A percentile compares a stretch with the other conserved stretches of the same genome.
phyloP scores from a whole-genome alignment of 208 protist species.

The Trypanosoma mega region DNA sequence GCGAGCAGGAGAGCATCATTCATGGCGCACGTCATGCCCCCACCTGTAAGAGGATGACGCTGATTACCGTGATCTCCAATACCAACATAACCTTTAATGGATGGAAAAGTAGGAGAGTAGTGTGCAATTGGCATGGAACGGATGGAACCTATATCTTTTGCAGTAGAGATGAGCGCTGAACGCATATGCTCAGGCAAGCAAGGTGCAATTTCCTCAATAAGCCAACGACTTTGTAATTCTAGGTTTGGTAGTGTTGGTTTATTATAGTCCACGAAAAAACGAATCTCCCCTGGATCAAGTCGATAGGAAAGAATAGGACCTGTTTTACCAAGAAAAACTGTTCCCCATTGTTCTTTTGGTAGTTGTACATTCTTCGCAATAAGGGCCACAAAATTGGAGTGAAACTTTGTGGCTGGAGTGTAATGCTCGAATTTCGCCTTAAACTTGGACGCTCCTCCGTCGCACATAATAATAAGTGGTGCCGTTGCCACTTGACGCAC shows the following conservation, averaged over 20 bases:
- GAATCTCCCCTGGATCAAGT: conserved; percentile 74
- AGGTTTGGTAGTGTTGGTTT: conserved; percentile 63
- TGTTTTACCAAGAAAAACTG: conserved; percentile 90
- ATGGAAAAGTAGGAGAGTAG: conserved; percentile 70
- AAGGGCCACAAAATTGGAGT: conserved; percentile 90
- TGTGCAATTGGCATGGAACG: conserved; percentile 81
- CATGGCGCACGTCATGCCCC: conserved; percentile 91
- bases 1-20: conserved; percentile 76
- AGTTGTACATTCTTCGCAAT: conserved; percentile 68
- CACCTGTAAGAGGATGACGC: conserved; percentile 93
- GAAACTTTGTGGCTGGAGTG: conserved; percentile 70
- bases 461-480: conserved; percentile 91
- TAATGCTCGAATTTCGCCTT: conserved; percentile 86
- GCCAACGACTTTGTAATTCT: conserved; percentile 80
- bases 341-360: conserved; percentile 82
- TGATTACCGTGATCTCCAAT: conserved; percentile 95
- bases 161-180: conserved; percentile 62
- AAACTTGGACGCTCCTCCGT: conserved; percentile 92
- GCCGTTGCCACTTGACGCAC: conserved; percentile 59
- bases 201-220: conserved; percentile 77
- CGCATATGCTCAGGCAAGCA: conserved; percentile 78
- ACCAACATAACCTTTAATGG: conserved; percentile 83
- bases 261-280: conserved; percentile 88
- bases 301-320: conserved; percentile 92
- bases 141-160: conserved; percentile 52